Evolutionary conservation across 2,329 filamentous ascomycete species (phyloP).

Genomic region (Pseudocercospora pini-densiflorae): DNA sequence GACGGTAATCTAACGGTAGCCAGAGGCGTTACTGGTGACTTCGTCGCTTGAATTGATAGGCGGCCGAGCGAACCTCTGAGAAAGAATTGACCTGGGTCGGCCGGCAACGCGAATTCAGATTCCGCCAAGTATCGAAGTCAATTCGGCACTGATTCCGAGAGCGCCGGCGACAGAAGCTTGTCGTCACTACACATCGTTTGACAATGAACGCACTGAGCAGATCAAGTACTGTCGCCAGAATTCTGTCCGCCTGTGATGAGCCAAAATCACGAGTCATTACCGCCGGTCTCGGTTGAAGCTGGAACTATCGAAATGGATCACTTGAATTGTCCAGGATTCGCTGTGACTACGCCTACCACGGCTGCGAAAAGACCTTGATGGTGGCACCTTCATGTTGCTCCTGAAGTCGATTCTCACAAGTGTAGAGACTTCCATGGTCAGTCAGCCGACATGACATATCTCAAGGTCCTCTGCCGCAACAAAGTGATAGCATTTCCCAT

Average conservation of each 20-base stretch:
- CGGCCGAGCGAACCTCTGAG: not conserved
- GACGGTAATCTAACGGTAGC: not conserved
- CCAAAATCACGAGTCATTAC: not conserved
- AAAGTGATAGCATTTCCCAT: not conserved
- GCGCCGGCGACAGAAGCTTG: not conserved
- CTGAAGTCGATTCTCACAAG: not conserved
- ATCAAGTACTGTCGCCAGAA: too few species aligned
- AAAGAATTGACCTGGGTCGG: not conserved
- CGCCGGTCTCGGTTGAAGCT: not conserved
- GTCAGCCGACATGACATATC: too few species aligned
- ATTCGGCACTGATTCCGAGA: not conserved
- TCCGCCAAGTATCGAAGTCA: not conserved
- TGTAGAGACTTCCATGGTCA: slow-evolving; percentile 3
- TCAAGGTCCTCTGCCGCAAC: not conserved
- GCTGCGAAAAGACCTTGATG: not conserved
- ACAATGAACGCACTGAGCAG: not conserved
- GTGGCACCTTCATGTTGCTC: not conserved
- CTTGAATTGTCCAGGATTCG: not conserved
- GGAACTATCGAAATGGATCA: not conserved
- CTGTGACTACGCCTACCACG: not conserved
- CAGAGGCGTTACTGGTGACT: not conserved
- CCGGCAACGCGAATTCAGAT: not conserved
- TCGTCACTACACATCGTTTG: not conserved
- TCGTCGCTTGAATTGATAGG: not conserved
- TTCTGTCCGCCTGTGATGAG: too few species aligned